Base-by-base conservation (phyloP, 805 yeast genomes). In the Sugiyamaella floridensis region DNA sequence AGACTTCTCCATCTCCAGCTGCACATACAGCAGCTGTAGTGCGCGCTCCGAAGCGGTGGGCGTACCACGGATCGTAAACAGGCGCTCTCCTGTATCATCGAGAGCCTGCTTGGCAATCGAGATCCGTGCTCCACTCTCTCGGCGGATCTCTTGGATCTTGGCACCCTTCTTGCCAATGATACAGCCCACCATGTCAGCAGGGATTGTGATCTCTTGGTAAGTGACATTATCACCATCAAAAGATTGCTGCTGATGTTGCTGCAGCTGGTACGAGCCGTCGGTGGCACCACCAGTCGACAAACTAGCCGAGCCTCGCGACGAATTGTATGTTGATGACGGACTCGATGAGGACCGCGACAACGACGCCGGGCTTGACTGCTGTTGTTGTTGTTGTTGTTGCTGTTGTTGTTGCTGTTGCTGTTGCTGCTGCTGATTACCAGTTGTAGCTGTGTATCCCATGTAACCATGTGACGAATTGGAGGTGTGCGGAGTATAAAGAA, bases 141-240 rank as follows among this genome's bases (percentile, higher is more conserved):
- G 81, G 61, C 96, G 78, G 48, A 89, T 84, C 56, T 89, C 95
- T 67, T 86, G 93, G 59, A 89, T 88, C 70, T 95, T 79, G 28
- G 86, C 73, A 41, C 96, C 96, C 58, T 83, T 82, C 60, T 85
- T 84, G 55, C 97, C 97, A 61, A 89, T 87, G 51, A 89, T 75
- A 48, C 95, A 92, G 43, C 97, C 97, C 45, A 89, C 96, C 71
- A 82, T 82, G 55, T 82, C 87, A 59, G 85, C 83, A 40, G 95
- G 88, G 64, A 88, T 85, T 28, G 67, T 55, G 45, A 59, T 57
- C 49, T 68, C 57, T 37, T 78, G 72, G 16, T 81, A 71, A 2
- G 75, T 68, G 43, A 77, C 76, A 6, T 79, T 59, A 15, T 61
- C 57, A 12, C 51, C 55, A 7, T 58, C 58, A 16, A 48, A 22